Evolutionary conservation across 2,329 filamentous ascomycete species (phyloP).

Genomic region (Rhexocercosporidium sp.): DNA sequence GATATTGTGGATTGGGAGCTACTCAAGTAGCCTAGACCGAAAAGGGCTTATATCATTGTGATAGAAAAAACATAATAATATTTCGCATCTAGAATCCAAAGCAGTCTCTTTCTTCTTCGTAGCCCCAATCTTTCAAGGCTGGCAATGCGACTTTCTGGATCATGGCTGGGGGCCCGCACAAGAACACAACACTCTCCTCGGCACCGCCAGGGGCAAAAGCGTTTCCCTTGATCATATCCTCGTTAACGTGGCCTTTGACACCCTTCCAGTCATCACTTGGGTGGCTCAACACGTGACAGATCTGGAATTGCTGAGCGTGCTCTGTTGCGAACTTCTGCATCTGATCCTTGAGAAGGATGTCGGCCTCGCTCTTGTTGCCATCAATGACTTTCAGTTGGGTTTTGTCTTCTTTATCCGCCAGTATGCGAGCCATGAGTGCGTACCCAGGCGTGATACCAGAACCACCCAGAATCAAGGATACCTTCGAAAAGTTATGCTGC

Average conservation of each 20-base stretch:
- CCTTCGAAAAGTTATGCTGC: constrained; percentile 47
- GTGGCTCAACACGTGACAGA: constrained; percentile 54
- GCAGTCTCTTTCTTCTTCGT: constrained; percentile 14
- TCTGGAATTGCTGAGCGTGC: constrained; percentile 46
- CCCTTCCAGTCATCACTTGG: constrained; percentile 52
- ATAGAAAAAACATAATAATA: background rate
- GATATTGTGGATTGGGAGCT: background rate
- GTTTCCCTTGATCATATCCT: constrained; percentile 46
- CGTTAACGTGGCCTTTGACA: constrained; percentile 50
- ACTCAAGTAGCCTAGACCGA: background rate
- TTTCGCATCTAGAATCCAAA: constrained; percentile 3
- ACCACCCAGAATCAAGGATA: constrained; percentile 56
- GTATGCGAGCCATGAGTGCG: constrained; percentile 52
- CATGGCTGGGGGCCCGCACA: constrained; percentile 57
- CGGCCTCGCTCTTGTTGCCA: constrained; percentile 53
- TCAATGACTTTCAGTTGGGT: constrained; percentile 51
- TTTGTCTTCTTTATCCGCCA: constrained; percentile 43
- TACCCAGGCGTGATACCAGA: constrained; percentile 58
- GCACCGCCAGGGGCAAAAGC: constrained; percentile 47
- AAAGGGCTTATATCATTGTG: background rate
- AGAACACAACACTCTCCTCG: constrained; percentile 47
- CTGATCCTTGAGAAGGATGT: constrained; percentile 52
- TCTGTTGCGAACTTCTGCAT: constrained; percentile 48
- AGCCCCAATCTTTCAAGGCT: constrained; percentile 43
- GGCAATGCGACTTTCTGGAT: constrained; percentile 57